Evolutionary conservation across 2,329 filamentous ascomycete species (phyloP).

Genomic region (Paraphaeosphaeria sporulosa): DNA sequence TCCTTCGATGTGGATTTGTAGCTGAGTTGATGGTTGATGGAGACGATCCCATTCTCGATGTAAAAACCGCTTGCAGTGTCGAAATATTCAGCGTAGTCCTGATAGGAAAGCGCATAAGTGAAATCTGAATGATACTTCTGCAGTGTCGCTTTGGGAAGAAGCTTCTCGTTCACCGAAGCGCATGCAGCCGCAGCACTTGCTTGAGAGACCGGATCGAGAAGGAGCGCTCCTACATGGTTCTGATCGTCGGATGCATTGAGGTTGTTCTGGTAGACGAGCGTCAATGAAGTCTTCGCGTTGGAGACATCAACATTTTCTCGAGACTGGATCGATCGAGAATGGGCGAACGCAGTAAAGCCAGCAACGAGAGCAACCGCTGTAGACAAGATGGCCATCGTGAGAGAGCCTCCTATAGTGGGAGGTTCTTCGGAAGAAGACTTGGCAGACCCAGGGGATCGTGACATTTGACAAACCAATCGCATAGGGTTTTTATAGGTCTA

Average conservation of each 20-base stretch:
- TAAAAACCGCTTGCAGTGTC: conserved; percentile 51
- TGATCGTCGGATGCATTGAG: conserved; percentile 61
- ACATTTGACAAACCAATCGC: no score
- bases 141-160: conserved; percentile 53
- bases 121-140: conserved; percentile 57
- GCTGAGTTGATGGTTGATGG: conserved; percentile 45
- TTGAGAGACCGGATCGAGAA: conserved; percentile 55
- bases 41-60: conserved; percentile 52
- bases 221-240: conserved; percentile 61
- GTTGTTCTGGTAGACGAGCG: conserved; percentile 63
- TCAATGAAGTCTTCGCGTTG: conserved; percentile 54
- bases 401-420: no score
- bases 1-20: conserved; percentile 39
- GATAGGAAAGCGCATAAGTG: conserved; percentile 54
- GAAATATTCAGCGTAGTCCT: conserved; percentile 52
- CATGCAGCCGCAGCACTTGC: conserved; percentile 55
- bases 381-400: conserved; percentile 4
- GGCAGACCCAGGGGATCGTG: no score
- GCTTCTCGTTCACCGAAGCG: conserved; percentile 56
- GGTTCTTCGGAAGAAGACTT: no score
- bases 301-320: conserved; percentile 24
- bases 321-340: conserved; percentile 23
- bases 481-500: no score
- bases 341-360: conserved; percentile 19
- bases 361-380: conserved; percentile 22